phyloP scores from a whole-genome alignment of 1,139 yeast genomes.

The Saccharomycopsis hybrid region DNA sequence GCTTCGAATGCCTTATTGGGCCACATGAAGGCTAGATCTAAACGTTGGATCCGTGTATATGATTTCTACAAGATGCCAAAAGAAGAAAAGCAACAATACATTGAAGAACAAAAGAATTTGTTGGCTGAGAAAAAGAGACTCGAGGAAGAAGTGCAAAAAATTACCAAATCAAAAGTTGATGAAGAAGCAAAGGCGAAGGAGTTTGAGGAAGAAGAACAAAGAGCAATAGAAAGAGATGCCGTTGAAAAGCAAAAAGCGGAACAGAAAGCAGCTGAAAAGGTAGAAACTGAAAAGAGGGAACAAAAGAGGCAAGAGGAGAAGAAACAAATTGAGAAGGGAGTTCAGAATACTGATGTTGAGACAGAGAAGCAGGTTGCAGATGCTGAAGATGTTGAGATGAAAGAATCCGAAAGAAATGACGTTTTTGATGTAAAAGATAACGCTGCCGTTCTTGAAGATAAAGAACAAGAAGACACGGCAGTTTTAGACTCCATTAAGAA shows the following conservation, averaged over 20 bases:
- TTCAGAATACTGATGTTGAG: too few relatives aligned
- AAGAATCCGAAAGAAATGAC: too few relatives aligned
- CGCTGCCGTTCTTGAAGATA: too few relatives aligned
- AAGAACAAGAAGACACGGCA: too few relatives aligned
- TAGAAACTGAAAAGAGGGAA: not conserved
- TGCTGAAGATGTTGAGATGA: too few relatives aligned
- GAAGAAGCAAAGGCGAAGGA: constrained; percentile 10
- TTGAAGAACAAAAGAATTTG: constrained; percentile 20
- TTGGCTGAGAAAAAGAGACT: constrained; percentile 25
- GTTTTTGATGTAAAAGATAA: too few relatives aligned
- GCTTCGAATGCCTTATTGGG: constrained; percentile 77
- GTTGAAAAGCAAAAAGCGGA: constrained; percentile 8
- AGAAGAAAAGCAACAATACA: constrained; percentile 27
- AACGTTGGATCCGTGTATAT: constrained; percentile 51
- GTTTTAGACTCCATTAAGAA: too few relatives aligned
- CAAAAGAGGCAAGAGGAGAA: not conserved
- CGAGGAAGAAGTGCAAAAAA: constrained; percentile 25
- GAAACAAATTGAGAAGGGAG: too few relatives aligned
- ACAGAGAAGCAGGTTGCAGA: too few relatives aligned
- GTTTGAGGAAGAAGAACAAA: constrained; percentile 21
- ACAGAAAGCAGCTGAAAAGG: constrained; percentile 4
- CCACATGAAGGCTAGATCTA: constrained; percentile 54
- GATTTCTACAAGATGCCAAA: constrained; percentile 45
- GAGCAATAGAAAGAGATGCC: constrained; percentile 20
- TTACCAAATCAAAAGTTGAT: constrained; percentile 21